Percentiles rank a stretch among this genome's conserved stretches.
phyloP scores from a whole-genome alignment of 805 yeast species.

The Pichia thaimueangensis region DNA sequence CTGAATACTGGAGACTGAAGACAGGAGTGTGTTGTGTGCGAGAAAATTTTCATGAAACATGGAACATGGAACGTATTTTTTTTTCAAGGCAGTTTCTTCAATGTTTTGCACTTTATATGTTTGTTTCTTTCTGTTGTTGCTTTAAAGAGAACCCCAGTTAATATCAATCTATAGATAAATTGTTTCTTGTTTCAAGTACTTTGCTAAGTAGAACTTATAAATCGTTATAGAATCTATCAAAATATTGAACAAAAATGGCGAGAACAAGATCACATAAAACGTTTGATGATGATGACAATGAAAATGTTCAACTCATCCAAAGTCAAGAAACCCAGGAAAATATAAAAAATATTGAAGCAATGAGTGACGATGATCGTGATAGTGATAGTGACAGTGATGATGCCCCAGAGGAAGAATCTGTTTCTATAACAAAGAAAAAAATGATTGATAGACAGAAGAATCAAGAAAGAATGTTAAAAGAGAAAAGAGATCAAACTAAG shows the following conservation, averaged over 20 bases:
- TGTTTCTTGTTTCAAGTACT: no score
- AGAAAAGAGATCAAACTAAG: conserved; percentile 12
- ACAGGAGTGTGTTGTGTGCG: no score
- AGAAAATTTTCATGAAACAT: no score
- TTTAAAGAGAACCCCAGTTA: no score
- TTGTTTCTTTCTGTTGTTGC: no score
- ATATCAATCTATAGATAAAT: no score
- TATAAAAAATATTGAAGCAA: conserved; percentile 11
- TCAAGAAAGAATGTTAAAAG: conserved; percentile 15
- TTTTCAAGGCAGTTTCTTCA: no score
- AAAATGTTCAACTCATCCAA: not conserved
- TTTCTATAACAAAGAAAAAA: conserved; percentile 15
- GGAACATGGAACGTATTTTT: no score
- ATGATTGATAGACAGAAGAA: conserved; percentile 20
- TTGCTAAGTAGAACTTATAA: no score
- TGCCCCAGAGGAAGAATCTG: conserved; percentile 45
- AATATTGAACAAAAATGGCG: not conserved
- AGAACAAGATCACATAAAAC: conserved; percentile 13
- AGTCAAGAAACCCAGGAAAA: not conserved
- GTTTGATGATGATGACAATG: conserved; percentile 14
- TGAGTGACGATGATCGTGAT: conserved; percentile 12
- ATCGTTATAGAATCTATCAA: no score
- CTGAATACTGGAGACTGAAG: no score
- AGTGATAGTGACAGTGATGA: conserved; percentile 33
- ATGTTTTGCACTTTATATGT: no score